A percentile compares a stretch with the other conserved stretches of the same genome.
phyloP scores from a whole-genome alignment of 768 basidiomycete genomes.

The Collybia sp. region DNA sequence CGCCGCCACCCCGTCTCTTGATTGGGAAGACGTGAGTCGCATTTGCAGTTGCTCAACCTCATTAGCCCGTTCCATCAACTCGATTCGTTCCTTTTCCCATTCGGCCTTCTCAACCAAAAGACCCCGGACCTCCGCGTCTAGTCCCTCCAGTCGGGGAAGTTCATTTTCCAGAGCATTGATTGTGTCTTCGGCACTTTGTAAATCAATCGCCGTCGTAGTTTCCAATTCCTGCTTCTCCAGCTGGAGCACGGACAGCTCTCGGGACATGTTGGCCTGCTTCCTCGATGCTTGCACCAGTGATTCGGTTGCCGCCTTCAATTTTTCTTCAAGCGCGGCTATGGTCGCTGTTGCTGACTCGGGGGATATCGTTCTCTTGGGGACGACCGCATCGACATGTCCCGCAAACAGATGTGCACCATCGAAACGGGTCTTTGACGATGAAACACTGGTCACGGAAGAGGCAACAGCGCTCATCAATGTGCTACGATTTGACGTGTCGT shows the following conservation, averaged over 20 bases:
- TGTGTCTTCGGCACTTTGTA: constrained; percentile 64
- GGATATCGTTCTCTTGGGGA: constrained; percentile 43
- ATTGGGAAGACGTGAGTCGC: constrained; percentile 39
- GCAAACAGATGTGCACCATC: constrained; percentile 85
- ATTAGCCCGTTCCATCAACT: constrained; percentile 34
- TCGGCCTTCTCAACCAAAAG: constrained; percentile 43
- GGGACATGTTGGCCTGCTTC: constrained; percentile 55
- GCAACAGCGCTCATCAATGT: constrained; percentile 45
- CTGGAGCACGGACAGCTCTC: constrained; percentile 56
- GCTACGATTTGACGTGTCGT: constrained; percentile 46
- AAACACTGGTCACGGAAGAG: constrained; percentile 37
- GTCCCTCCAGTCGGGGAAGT: constrained; percentile 41
- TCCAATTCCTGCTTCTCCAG: constrained; percentile 71
- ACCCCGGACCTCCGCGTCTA: constrained; percentile 41
- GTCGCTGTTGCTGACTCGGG: constrained; percentile 40
- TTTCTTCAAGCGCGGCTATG: constrained; percentile 54
- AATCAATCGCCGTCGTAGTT: constrained; percentile 58
- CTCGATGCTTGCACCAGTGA: constrained; percentile 54
- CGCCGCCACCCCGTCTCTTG: constrained; percentile 32
- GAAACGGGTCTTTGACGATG: constrained; percentile 53
- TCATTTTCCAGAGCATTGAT: constrained; percentile 54
- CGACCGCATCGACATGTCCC: constrained; percentile 66
- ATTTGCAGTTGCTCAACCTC: constrained; percentile 33
- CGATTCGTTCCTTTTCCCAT: constrained; percentile 46
- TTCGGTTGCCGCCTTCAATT: constrained; percentile 55